Percentiles rank a stretch among this genome's conserved stretches.
Conservation (phyloP, 2,329 filamentous ascomycete genomes). For the Exophiala calicioides region DNA sequence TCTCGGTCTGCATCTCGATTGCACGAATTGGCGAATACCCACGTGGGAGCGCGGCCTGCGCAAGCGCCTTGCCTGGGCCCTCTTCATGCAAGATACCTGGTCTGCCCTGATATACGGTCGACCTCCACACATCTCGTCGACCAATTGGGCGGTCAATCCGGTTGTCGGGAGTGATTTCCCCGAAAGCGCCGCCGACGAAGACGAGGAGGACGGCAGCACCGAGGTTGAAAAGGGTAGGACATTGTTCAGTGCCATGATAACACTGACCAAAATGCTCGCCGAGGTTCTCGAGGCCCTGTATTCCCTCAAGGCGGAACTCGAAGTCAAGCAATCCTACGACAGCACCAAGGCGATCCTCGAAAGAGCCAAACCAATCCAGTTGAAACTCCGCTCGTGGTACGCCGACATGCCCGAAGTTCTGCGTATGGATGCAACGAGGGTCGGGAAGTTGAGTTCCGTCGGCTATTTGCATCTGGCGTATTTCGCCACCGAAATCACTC, state of each 20-base stretch:
- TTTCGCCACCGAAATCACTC: constrained; percentile 48
- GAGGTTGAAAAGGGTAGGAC: constrained; percentile 44
- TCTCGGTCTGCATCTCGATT: constrained; percentile 62
- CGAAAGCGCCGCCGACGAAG: constrained; percentile 33
- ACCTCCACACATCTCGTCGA: constrained; percentile 55
- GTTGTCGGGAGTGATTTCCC: constrained; percentile 50
- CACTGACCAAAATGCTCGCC: constrained; percentile 54
- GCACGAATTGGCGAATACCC: constrained; percentile 63
- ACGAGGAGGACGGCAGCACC: constrained; percentile 35
- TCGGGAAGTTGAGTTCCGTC: constrained; percentile 42
- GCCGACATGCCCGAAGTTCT: constrained; percentile 49
- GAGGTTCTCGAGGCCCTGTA: constrained; percentile 56
- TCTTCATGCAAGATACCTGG: constrained; percentile 68
- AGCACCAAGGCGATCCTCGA: constrained; percentile 53
- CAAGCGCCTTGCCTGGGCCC: constrained; percentile 63
- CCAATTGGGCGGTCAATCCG: constrained; percentile 57
- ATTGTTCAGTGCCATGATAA: constrained; percentile 55
- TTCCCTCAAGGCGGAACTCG: constrained; percentile 45
- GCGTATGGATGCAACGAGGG: constrained; percentile 51
- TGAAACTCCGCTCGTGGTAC: constrained; percentile 57
- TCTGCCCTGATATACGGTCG: constrained; percentile 59
- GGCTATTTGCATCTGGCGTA: constrained; percentile 51
- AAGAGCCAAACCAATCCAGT: constrained; percentile 55
- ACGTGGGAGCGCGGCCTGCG: constrained; percentile 64
- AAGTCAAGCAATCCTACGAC: constrained; percentile 29